Percentiles rank a stretch among this genome's conserved stretches.
Conservation (phyloP, 495 filamentous ascomycete genomes). For the Aeminium ludgeri region DNA sequence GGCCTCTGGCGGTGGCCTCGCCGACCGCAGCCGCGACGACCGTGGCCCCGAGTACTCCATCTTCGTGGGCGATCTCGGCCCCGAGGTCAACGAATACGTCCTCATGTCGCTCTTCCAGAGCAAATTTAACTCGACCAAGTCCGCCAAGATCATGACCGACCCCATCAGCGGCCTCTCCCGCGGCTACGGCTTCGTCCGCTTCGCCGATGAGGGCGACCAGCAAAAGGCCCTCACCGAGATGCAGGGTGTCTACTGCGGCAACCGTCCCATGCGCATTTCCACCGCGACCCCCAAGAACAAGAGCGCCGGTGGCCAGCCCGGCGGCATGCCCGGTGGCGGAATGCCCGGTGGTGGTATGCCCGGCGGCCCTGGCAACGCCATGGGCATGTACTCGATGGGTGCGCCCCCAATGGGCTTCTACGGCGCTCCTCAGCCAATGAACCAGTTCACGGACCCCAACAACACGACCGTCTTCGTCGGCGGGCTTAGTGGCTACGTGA, state of each 20-base stretch:
- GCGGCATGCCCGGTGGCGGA: conserved; percentile 26
- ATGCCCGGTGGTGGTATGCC: conserved; percentile 20
- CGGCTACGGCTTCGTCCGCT: conserved; percentile 95
- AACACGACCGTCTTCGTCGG: conserved; percentile 99
- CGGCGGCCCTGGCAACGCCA: conserved; percentile 23
- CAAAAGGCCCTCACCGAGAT: conserved; percentile 91
- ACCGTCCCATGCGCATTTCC: conserved; percentile 96
- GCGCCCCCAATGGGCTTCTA: conserved; percentile 69
- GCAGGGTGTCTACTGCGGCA: conserved; percentile 98
- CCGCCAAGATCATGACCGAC: conserved; percentile 99
- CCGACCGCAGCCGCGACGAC: conserved; percentile 86
- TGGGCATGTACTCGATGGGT: conserved; percentile 48
- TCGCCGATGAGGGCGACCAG: conserved; percentile 85
- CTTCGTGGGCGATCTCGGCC: conserved; percentile 94
- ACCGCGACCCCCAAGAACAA: conserved; percentile 97
- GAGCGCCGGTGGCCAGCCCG: conserved; percentile 38
- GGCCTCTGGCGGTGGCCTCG: conserved; percentile 90
- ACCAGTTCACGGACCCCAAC: conserved; percentile 99
- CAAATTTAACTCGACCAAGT: conserved; percentile 94
- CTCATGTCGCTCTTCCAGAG: conserved; percentile 92
- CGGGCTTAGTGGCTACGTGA: conserved; percentile 93
- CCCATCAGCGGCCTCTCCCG: conserved; percentile 95
- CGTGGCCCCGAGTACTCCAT: conserved; percentile 92
- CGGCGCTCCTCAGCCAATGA: conserved; percentile 85
- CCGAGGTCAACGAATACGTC: conserved; percentile 97